Conservation (phyloP, 2,329 filamentous ascomycete species). For the Mariannaea sp. region DNA sequence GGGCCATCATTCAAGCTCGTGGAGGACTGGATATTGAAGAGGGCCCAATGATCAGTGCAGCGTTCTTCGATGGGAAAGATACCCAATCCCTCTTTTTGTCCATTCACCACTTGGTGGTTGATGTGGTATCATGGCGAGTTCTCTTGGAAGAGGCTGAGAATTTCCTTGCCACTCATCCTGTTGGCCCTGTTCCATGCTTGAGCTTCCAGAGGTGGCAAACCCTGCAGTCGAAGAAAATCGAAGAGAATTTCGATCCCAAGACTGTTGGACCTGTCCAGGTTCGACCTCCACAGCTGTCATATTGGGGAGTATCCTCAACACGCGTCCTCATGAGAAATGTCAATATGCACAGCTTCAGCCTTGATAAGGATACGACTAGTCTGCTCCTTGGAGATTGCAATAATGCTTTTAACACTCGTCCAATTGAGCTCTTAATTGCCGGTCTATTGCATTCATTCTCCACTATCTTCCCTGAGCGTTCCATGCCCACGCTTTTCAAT, state of each 20-base stretch:
- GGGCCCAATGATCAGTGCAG: conserved; percentile 14
- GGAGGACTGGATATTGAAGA: conserved; percentile 9
- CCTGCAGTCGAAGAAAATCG: not conserved
- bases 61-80: not conserved
- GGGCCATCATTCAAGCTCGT: not conserved
- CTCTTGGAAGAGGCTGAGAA: conserved; percentile 16
- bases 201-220: not conserved
- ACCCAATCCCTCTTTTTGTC: conserved; percentile 8
- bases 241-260: not conserved
- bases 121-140: conserved; percentile 21
- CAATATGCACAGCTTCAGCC: not conserved
- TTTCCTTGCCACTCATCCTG: not conserved
- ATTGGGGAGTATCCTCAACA: not conserved
- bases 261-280: not conserved
- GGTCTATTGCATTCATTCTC: conserved; percentile 35
- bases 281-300: not conserved
- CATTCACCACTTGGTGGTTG: conserved; percentile 21
- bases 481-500: conserved; percentile 35
- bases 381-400: conserved; percentile 22
- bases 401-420: conserved; percentile 34
- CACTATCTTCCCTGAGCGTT: conserved; percentile 34
- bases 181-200: not conserved
- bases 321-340: not conserved
- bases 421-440: conserved; percentile 40
- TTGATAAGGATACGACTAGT: conserved; percentile 15